Percentiles rank a stretch among this genome's conserved stretches.
phyloP scores from a whole-genome alignment of 192 early-diverging fungal species.

The Mortierella alpina region DNA sequence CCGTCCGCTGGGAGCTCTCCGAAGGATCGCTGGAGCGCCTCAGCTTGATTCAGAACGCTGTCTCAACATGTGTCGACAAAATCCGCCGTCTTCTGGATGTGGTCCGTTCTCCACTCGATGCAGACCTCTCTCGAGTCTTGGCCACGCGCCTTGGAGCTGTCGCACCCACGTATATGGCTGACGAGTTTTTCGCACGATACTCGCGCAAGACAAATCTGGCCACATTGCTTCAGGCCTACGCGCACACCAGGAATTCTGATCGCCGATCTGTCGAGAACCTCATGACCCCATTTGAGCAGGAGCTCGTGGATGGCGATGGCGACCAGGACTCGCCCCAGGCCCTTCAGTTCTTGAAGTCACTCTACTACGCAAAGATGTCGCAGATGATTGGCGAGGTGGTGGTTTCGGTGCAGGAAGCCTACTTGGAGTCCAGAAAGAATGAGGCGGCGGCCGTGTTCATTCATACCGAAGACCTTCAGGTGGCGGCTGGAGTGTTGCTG shows the following conservation, averaged over 20 bases:
- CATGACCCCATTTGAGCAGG: constrained; percentile 46
- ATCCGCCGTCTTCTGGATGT: constrained; percentile 40
- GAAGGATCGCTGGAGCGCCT: constrained; percentile 21
- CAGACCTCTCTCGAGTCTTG: constrained; percentile 1
- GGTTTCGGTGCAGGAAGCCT: constrained; percentile 13
- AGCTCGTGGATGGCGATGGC: not conserved
- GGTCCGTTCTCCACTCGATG: constrained; percentile 16
- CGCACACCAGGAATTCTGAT: constrained; percentile 51
- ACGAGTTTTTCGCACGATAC: constrained; percentile 43
- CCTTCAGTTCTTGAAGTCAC: constrained; percentile 15
- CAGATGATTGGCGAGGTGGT: constrained; percentile 26
- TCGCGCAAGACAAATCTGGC: constrained; percentile 47
- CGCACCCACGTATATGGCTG: not conserved
- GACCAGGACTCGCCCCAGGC: constrained; percentile 10
- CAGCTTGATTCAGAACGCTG: constrained; percentile 25
- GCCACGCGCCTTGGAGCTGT: not conserved
- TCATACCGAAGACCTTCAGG: constrained; percentile 9
- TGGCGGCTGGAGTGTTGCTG: constrained; percentile 53
- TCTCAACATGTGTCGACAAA: constrained; percentile 33
- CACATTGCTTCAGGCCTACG: constrained; percentile 51
- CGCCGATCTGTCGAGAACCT: constrained; percentile 36
- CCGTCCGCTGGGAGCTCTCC: constrained; percentile 17
- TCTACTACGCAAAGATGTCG: constrained; percentile 37
- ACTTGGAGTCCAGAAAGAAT: constrained; percentile 20
- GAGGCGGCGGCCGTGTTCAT: constrained; percentile 32